Base-by-base conservation (phyloP, 2,329 filamentous ascomycete genomes). In the Pseudocercospora macadamiae region DNA sequence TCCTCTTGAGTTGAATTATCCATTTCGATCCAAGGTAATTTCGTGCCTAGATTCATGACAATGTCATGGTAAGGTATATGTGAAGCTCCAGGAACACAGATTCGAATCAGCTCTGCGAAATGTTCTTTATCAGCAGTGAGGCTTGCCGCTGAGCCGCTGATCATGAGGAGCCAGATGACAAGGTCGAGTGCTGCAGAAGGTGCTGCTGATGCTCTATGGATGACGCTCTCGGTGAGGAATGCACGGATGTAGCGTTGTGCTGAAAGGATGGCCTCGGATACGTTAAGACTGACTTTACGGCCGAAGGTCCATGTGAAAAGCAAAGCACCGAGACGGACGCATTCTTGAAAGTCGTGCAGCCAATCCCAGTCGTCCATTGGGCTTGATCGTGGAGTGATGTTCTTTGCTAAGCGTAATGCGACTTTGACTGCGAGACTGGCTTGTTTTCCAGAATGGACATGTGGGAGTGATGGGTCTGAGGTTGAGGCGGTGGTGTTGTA, bases 231-330 rank as follows among this genome's bases (percentile, higher is more conserved):
- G 10, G 54, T 62, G 7, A 62, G 18, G 21, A 47, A 55, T 9
- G 23, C 45, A 3, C 56, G 37, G 26, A 57, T 60, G n/a, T 62
- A 53, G 18, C 49, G 28, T n/a, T 59, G 56, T 10, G 60, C 55
- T 1, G 54, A 55, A 2, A 53, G 25, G 8, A 62, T 55, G 4
- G 56, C 60, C n/a, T 62, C 62, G 0, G 52, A 52, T 16, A 49
- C 39, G n/a, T 59, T 58, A 1, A 53, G n/a, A n/a, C n/a, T 26
- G 10, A 62, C 48, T 32, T 61, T 61, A 1, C 62, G 49, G 28
- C 56, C 62, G 14, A 64, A 64, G 4, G 53, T 52, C 62, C 62
- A 64, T 2, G 62, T 60, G 51, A 59, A 64, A 6, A 64, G 57
- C 10, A 64, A 14, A 1, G 44, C 54, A 3, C 54, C 54, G 8